Percentiles rank a stretch among this genome's conserved stretches.
phyloP scores from a whole-genome alignment of 352 stramenopile genomes.

The Globisporangium middletonii region DNA sequence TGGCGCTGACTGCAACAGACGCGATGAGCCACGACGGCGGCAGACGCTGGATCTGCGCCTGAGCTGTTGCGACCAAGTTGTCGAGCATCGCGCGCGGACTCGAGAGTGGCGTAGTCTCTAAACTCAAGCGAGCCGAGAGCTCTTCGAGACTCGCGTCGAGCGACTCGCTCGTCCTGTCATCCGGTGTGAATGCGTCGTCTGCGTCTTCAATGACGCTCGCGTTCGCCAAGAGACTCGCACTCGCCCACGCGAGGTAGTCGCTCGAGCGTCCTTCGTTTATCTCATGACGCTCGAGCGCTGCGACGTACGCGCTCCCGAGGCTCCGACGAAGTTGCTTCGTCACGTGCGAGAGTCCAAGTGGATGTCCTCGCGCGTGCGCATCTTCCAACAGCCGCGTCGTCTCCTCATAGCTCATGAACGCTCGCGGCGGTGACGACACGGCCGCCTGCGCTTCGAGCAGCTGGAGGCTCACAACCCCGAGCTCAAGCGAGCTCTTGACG shows the following conservation, averaged over 20 bases:
- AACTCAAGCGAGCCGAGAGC: conserved; percentile 3
- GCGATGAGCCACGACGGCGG: conserved; percentile 36
- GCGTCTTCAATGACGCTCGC: conserved; percentile 15
- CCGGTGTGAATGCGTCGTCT: conserved; percentile 10
- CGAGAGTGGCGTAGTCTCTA: background rate
- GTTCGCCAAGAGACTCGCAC: conserved; percentile 32
- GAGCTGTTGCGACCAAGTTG: conserved; percentile 13
- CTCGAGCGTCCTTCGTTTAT: conserved; percentile 1
- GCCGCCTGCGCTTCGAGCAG: conserved; percentile 19
- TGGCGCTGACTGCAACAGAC: conserved; percentile 31
- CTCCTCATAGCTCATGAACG: conserved; percentile 28
- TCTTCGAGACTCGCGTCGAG: conserved; percentile 11
- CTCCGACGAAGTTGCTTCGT: conserved; percentile 34
- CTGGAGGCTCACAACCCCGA: conserved; percentile 31
- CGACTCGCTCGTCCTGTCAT: conserved; percentile 8
- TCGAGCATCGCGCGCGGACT: conserved; percentile 9
- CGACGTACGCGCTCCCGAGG: conserved; percentile 44
- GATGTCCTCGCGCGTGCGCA: conserved; percentile 30
- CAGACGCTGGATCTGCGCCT: conserved; percentile 22
- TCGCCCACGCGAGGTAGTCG: conserved; percentile 33
- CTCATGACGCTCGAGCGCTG: conserved; percentile 19
- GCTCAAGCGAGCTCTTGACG: conserved; percentile 38
- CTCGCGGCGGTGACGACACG: conserved; percentile 20
- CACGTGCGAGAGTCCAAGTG: conserved; percentile 38
- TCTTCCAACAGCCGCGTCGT: conserved; percentile 37